Evolutionary conservation across 495 filamentous ascomycete genomes (phyloP).

Genomic region (Collariella sp.): DNA sequence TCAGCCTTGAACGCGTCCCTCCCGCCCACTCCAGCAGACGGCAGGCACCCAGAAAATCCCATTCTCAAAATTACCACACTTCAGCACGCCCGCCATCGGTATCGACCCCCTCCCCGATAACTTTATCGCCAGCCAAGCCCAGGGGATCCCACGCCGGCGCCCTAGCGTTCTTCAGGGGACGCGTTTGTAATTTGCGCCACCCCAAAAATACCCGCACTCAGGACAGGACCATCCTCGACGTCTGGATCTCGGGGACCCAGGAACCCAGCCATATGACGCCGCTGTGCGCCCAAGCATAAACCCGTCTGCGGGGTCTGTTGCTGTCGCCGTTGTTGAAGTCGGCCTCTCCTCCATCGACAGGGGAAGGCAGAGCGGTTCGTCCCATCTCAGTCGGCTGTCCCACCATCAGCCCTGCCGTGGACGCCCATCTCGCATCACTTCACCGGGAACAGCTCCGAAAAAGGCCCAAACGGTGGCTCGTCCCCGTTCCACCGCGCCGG

Average conservation of each 20-base stretch:
- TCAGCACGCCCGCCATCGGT: no score
- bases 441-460: background rate
- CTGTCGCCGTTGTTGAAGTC: slow-evolving; percentile 10
- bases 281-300: slow-evolving; percentile 22
- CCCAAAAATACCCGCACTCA: slow-evolving; percentile 26
- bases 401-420: slow-evolving; percentile 10
- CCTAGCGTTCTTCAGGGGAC: slow-evolving; percentile 24
- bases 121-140: slow-evolving; percentile 8
- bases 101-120: slow-evolving; percentile 1
- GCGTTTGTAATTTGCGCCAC: slow-evolving; percentile 33
- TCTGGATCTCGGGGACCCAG: slow-evolving; percentile 3
- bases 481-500: slow-evolving; percentile 14
- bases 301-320: slow-evolving; percentile 19
- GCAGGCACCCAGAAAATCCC: no score
- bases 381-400: slow-evolving; percentile 4
- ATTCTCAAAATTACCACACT: no score
- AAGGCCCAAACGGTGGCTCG: slow-evolving; percentile 1
- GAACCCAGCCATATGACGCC: slow-evolving; percentile 21
- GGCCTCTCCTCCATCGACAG: slow-evolving; percentile 12
- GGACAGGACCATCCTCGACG: slow-evolving; percentile 15
- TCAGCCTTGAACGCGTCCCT: no score
- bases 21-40: no score
- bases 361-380: slow-evolving; percentile 11
- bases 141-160: slow-evolving; percentile 10
- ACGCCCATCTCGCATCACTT: background rate